Evolutionary conservation across 2,329 filamentous ascomycete genomes (phyloP).

Genomic region (Simplicillium sp.): DNA sequence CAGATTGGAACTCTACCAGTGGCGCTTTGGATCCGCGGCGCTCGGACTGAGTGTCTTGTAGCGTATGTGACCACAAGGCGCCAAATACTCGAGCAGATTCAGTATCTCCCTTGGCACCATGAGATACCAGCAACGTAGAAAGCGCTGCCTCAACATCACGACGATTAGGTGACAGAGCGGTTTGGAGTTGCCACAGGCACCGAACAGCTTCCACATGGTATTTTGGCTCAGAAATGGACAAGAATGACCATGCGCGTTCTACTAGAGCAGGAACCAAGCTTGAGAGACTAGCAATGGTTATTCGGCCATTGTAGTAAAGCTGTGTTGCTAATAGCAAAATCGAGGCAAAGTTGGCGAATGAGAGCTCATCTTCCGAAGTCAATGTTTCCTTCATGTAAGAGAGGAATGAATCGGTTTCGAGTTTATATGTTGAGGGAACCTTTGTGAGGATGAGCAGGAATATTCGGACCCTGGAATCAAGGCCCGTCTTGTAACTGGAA

Average conservation of each 20-base stretch:
- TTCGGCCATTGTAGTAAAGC: conserved; percentile 43
- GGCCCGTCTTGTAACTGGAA: conserved; percentile 30
- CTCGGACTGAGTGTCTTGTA: conserved; percentile 49
- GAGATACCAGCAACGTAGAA: conserved; percentile 54
- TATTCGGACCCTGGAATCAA: conserved; percentile 49
- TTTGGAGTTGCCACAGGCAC: conserved; percentile 78
- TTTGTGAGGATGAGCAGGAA: conserved; percentile 50
- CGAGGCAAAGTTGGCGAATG: conserved; percentile 49
- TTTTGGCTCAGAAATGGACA: conserved; percentile 77
- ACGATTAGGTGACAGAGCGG: conserved; percentile 53
- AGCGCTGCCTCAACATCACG: conserved; percentile 76
- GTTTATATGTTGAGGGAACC: conserved; percentile 28
- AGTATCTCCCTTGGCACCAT: conserved; percentile 33
- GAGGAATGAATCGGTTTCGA: conserved; percentile 38
- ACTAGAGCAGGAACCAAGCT: conserved; percentile 61
- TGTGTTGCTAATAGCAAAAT: conserved; percentile 48
- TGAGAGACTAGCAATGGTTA: conserved; percentile 42
- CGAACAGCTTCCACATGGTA: conserved; percentile 90
- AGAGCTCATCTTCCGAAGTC: conserved; percentile 23
- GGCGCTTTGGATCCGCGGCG: conserved; percentile 39
- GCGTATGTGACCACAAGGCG: conserved; percentile 73
- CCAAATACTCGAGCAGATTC: conserved; percentile 62
- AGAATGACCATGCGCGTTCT: conserved; percentile 64
- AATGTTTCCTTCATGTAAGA: conserved; percentile 41
- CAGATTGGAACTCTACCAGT: conserved; percentile 19